Evolutionary conservation across 2,329 filamentous ascomycete species (phyloP).

Genomic region (Escovopsis sp.): DNA sequence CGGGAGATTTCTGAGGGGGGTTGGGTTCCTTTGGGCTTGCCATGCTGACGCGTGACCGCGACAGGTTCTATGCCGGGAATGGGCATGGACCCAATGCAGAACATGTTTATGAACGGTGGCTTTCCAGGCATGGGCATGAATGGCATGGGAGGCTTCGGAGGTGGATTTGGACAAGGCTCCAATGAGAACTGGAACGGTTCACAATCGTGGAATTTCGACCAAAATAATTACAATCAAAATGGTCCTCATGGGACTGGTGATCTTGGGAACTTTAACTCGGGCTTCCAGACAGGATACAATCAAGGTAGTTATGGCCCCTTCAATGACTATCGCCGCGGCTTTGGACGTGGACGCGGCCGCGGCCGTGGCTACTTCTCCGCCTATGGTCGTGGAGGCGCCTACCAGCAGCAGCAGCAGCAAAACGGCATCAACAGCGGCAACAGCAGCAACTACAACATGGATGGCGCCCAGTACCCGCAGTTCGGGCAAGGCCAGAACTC

Average conservation of each 20-base stretch:
- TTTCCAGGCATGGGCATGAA: slow-evolving; percentile 65
- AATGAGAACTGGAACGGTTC: slow-evolving; percentile 70
- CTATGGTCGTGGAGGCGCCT: slow-evolving; percentile 37
- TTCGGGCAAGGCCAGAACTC: slow-evolving; percentile 9
- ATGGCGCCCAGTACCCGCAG: slow-evolving; percentile 17
- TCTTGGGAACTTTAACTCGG: slow-evolving; percentile 64
- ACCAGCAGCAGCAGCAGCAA: no score
- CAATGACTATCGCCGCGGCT: slow-evolving; percentile 62
- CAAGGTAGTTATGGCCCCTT: slow-evolving; percentile 72
- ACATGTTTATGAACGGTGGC: slow-evolving; percentile 65
- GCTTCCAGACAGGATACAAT: slow-evolving; percentile 64
- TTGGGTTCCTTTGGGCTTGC: neutral
- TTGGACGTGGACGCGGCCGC: slow-evolving; percentile 50
- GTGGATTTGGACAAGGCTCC: slow-evolving; percentile 44
- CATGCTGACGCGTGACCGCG: neutral
- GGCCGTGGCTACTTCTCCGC: slow-evolving; percentile 46
- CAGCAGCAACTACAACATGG: slow-evolving; percentile 22
- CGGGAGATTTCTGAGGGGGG: no score
- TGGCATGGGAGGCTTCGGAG: slow-evolving; percentile 63
- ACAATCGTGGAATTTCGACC: slow-evolving; percentile 69
- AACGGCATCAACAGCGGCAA: slow-evolving; percentile 22
- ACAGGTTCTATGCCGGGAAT: slow-evolving; percentile 66
- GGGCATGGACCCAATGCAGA: slow-evolving; percentile 71
- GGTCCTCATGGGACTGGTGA: slow-evolving; percentile 66
- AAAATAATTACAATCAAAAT: slow-evolving; percentile 86